A percentile compares a stretch with the other conserved stretches of the same genome.
Conservation (phyloP, 2,329 filamentous ascomycete genomes). For the Neoascochyta sp. region DNA sequence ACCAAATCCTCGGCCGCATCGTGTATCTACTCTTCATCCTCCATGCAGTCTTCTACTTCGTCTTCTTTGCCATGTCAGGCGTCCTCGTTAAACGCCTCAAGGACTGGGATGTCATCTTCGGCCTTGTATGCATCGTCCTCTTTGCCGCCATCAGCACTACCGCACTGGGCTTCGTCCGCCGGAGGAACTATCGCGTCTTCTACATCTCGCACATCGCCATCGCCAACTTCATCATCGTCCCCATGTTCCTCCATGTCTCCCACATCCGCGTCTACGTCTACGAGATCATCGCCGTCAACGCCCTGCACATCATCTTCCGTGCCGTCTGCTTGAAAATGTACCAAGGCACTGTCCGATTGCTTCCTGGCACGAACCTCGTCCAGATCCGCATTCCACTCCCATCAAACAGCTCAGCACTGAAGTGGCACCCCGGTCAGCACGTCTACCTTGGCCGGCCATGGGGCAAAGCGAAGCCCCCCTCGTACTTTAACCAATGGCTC, state of each 20-base stretch:
- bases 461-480: constrained; percentile 15
- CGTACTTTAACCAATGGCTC: constrained; percentile 25
- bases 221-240: constrained; percentile 47
- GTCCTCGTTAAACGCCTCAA: constrained; percentile 53
- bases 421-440: constrained; percentile 47
- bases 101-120: constrained; percentile 57
- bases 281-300: constrained; percentile 48
- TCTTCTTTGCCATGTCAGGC: constrained; percentile 53
- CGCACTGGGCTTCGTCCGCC: constrained; percentile 47
- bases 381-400: constrained; percentile 42
- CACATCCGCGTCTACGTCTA: constrained; percentile 54
- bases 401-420: constrained; percentile 17
- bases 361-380: constrained; percentile 44
- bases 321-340: constrained; percentile 33
- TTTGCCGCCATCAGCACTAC: constrained; percentile 48
- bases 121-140: constrained; percentile 47
- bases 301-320: constrained; percentile 43
- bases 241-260: constrained; percentile 54
- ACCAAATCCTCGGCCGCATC: constrained; percentile 57
- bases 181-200: constrained; percentile 51
- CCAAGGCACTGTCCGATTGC: constrained; percentile 37
- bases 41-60: constrained; percentile 55
- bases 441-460: constrained; percentile 41
- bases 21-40: constrained; percentile 49
- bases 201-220: constrained; percentile 55